Conservation (phyloP, 78 protist species). For the Protostelium mycophagum region DNA sequence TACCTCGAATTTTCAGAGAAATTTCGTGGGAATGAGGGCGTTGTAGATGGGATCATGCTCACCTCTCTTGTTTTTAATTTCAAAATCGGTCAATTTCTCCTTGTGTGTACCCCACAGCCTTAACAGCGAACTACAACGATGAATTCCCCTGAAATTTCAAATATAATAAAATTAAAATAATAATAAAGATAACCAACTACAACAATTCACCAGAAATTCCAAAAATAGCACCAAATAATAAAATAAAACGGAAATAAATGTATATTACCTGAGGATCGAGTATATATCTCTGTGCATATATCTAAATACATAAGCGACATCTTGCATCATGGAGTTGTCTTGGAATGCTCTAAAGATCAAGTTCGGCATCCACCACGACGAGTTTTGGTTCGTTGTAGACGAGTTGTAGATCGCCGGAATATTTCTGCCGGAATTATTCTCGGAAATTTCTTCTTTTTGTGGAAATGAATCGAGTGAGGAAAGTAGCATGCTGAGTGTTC, state of each 20-base stretch:
- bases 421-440: not conserved
- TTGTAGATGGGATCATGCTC: no score
- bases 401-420: not conserved
- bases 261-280: not conserved
- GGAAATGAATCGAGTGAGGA: not conserved
- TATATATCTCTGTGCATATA: not conserved
- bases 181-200: no score
- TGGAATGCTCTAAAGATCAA: not conserved
- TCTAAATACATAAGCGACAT: not conserved
- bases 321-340: not conserved
- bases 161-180: no score
- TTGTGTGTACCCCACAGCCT: not conserved
- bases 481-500: not conserved
- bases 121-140: not conserved
- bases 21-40: not conserved
- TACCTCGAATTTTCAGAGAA: not conserved
- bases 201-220: not conserved
- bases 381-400: not conserved
- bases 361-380: not conserved
- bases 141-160: no score
- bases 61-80: not conserved
- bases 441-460: not conserved
- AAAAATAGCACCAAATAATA: no score
- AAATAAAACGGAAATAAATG: no score
- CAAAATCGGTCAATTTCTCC: not conserved